phyloP scores from a whole-genome alignment of 441 rosid species.

The Kokia cookei region DNA sequence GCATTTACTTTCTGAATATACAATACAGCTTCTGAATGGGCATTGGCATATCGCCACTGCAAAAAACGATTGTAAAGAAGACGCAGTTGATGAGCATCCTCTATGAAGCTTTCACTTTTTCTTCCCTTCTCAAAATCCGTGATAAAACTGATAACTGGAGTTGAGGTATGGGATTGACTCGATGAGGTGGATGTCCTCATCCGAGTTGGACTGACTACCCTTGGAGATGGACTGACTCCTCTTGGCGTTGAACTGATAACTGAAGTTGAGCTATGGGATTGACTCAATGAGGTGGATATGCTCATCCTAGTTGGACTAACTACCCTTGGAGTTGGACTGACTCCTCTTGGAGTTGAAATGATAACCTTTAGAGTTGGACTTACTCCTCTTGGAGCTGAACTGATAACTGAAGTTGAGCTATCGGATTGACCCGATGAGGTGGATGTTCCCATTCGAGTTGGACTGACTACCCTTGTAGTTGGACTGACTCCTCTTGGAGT shows the following conservation, averaged over 20 bases:
- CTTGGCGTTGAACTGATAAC: constrained; percentile 21
- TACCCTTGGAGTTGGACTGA: neutral
- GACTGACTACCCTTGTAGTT: no score
- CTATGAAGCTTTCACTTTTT: constrained; percentile 57
- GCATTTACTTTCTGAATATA: constrained; percentile 56
- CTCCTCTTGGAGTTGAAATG: constrained; percentile 26
- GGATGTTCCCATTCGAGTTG: no score
- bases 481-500: no score
- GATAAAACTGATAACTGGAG: constrained; percentile 85
- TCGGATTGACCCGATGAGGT: no score
- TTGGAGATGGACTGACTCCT: constrained; percentile 70
- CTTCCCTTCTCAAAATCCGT: constrained; percentile 77
- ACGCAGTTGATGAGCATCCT: constrained; percentile 88
- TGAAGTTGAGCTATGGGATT: no score
- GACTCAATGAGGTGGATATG: neutral
- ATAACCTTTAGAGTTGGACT: no score
- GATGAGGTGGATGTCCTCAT: constrained; percentile 38
- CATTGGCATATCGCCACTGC: constrained; percentile 93
- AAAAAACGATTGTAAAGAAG: constrained; percentile 71
- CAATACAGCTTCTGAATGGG: constrained; percentile 64
- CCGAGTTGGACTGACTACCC: constrained; percentile 65
- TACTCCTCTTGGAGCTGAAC: no score
- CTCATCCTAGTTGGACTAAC: neutral
- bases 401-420: no score
- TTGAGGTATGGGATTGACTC: constrained; percentile 51